Conservation (phyloP, 2,329 filamentous ascomycete genomes). For the Fusarium buharicum region DNA sequence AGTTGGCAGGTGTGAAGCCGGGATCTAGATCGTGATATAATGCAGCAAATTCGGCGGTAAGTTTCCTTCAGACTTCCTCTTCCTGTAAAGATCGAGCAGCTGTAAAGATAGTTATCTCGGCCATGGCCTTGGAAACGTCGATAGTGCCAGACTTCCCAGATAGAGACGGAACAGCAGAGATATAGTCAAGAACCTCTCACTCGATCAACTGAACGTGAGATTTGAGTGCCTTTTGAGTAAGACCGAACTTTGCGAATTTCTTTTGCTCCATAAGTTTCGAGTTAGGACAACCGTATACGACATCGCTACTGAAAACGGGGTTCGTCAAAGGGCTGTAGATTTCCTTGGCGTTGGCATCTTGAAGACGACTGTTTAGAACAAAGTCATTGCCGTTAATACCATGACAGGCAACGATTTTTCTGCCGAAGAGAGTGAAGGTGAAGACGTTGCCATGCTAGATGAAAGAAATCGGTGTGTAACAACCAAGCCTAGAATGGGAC, state of each 20-base stretch:
- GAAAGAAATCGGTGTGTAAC: background rate
- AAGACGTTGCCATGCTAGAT: conserved; percentile 63
- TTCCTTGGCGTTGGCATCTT: conserved; percentile 65
- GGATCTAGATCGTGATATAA: conserved; percentile 81
- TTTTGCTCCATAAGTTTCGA: conserved; percentile 90
- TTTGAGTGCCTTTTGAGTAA: conserved; percentile 71
- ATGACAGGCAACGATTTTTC: conserved; percentile 61
- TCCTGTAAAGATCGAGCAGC: conserved; percentile 80
- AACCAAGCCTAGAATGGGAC: accelerated
- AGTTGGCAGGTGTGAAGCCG: conserved; percentile 84
- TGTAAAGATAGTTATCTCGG: conserved; percentile 85
- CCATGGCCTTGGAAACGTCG: conserved; percentile 74
- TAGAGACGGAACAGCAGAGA: conserved; percentile 67
- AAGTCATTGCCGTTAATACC: conserved; percentile 65
- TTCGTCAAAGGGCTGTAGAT: conserved; percentile 63
- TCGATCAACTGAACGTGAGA: conserved; percentile 78
- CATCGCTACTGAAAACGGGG: conserved; percentile 76
- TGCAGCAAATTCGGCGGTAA: conserved; percentile 76
- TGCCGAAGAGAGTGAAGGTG: conserved; percentile 64
- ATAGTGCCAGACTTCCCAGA: conserved; percentile 68
- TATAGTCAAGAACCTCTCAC: conserved; percentile 73
- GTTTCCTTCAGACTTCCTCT: conserved; percentile 76
- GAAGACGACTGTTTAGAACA: conserved; percentile 64
- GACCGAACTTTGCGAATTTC: conserved; percentile 80
- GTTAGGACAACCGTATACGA: conserved; percentile 87